A percentile compares a stretch with the other conserved stretches of the same genome.
phyloP scores from a whole-genome alignment of 495 filamentous ascomycete genomes.

The Schizothecium vesticola region DNA sequence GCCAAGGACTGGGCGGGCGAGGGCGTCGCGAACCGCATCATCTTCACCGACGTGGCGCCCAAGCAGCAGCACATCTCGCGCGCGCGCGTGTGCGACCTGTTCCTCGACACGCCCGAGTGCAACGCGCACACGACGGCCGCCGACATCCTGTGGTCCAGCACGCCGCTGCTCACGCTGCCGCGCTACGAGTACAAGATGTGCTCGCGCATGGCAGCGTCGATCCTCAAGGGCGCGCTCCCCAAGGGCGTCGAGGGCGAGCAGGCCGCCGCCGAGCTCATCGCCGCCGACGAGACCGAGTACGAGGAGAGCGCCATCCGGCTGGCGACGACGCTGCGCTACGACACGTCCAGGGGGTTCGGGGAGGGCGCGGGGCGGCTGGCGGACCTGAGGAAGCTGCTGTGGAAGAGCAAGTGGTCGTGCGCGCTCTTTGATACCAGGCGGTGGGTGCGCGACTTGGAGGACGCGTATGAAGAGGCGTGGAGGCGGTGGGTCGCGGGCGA shows the following conservation, averaged over 20 bases:
- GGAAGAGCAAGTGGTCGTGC: constrained; percentile 73
- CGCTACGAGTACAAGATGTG: constrained; percentile 98
- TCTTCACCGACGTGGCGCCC: constrained; percentile 95
- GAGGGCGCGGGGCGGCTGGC: constrained; percentile 61
- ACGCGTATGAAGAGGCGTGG: constrained; percentile 86
- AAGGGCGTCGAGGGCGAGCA: constrained; percentile 57
- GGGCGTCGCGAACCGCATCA: constrained; percentile 82
- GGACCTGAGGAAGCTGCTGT: constrained; percentile 74
- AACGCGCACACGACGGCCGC: constrained; percentile 98
- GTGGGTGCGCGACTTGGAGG: constrained; percentile 90
- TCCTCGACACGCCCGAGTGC: constrained; percentile 96
- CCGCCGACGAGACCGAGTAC: constrained; percentile 69
- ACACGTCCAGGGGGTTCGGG: constrained; percentile 35
- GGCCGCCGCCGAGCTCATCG: constrained; percentile 72
- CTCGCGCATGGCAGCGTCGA: constrained; percentile 93
- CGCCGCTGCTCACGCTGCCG: constrained; percentile 89
- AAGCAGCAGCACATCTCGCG: constrained; percentile 93
- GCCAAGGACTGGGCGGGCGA: constrained; percentile 79
- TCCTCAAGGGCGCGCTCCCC: constrained; percentile 83
- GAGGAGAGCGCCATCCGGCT: constrained; percentile 73
- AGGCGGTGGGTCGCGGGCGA: constrained; percentile 76
- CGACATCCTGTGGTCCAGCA: constrained; percentile 93
- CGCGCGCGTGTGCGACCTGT: constrained; percentile 86
- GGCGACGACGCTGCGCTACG: constrained; percentile 62
- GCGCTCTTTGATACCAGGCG: constrained; percentile 85